These are phyloP conservation scores for Rhodosporidiobolus sp. DNA, from an alignment of 768 basidiomycete genomes.

Conservation along the genomic window DNA sequence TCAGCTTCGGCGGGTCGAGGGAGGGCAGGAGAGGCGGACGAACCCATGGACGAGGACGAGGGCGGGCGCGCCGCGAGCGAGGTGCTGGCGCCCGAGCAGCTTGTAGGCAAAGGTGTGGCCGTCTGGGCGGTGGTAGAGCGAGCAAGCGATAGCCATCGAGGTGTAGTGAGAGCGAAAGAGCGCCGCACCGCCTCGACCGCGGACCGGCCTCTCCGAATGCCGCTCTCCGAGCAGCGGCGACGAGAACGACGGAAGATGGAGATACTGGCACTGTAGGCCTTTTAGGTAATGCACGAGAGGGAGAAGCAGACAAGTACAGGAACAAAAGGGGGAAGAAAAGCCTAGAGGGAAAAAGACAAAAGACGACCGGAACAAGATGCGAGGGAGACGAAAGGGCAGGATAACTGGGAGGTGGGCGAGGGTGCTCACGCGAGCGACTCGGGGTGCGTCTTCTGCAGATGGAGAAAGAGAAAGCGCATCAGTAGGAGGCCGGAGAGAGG, in stretches of 20 bases:
- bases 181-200: neutral
- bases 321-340: neutral
- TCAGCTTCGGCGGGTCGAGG: no score
- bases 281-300: neutral
- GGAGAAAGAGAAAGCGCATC: no score
- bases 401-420: no score
- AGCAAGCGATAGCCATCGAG: conserved; percentile 9
- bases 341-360: neutral
- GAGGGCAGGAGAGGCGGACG: neutral
- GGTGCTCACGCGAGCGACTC: neutral
- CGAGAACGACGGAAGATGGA: neutral
- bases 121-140: conserved; percentile 19
- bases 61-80: neutral
- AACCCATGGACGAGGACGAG: conserved; percentile 37
- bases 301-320: no score
- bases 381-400: no score
- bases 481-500: no score
- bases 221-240: neutral
- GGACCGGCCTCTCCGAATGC: neutral
- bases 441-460: neutral
- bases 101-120: conserved; percentile 32
- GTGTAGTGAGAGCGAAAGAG: neutral
- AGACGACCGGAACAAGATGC: neutral
- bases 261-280: no score
- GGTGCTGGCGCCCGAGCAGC: conserved; percentile 9